Evolutionary conservation across 2,329 filamentous ascomycete species (phyloP).

Genomic region (Emergomyces orientalis): DNA sequence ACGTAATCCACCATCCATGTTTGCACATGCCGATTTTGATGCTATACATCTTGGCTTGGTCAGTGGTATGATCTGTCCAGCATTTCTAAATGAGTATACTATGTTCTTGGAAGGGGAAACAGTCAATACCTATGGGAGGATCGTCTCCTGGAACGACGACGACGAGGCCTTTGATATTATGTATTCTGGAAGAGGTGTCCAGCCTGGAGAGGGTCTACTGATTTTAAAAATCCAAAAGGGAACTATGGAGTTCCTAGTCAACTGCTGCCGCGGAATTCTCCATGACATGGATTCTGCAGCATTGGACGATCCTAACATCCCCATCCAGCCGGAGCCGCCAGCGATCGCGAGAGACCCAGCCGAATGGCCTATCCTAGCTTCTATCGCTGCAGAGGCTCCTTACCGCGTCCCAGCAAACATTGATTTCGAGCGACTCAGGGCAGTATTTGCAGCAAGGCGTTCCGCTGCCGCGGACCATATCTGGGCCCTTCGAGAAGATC

Average conservation of each 20-base stretch:
- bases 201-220: constrained; percentile 40
- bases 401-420: constrained; percentile 43
- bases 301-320: constrained; percentile 23
- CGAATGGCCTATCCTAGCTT: constrained; percentile 33
- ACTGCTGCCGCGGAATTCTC: constrained; percentile 41
- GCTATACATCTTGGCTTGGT: constrained; percentile 24
- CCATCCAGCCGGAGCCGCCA: constrained; percentile 33
- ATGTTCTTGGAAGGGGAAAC: constrained; percentile 27
- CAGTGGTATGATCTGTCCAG: constrained; percentile 17
- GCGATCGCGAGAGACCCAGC: constrained; percentile 21
- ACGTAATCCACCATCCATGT: constrained; percentile 38
- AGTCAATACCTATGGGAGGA: constrained; percentile 26
- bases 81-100: constrained; percentile 24
- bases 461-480: constrained; percentile 45
- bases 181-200: constrained; percentile 28
- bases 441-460: constrained; percentile 36
- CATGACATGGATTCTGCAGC: constrained; percentile 40
- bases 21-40: constrained; percentile 40
- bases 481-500: constrained; percentile 50
- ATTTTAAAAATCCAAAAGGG: constrained; percentile 45
- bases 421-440: constrained; percentile 39
- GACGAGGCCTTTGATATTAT: constrained; percentile 33
- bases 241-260: constrained; percentile 41
- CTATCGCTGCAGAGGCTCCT: constrained; percentile 42
- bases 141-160: constrained; percentile 30